Evolutionary conservation across 805 yeast species (phyloP).

Genomic region (Debaryomyces prosopidis): DNA sequence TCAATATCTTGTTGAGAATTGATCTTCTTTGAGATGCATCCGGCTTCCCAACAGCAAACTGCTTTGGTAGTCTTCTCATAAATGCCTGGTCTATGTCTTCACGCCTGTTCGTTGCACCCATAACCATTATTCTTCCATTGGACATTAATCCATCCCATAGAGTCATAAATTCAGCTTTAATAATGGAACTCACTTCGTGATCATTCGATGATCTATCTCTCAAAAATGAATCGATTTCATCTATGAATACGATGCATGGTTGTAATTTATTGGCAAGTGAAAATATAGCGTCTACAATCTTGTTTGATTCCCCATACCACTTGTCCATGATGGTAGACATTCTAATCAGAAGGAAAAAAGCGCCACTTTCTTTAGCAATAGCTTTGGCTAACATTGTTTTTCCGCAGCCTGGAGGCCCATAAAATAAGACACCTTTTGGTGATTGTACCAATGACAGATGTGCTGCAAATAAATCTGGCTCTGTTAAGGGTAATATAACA

Average conservation of each 20-base stretch:
- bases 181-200: constrained; percentile 92
- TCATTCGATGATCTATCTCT: constrained; percentile 82
- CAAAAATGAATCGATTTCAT: constrained; percentile 92
- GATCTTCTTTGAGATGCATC: constrained; percentile 62
- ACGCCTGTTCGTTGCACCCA: constrained; percentile 95
- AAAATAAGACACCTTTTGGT: constrained; percentile 89
- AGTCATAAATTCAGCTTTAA: constrained; percentile 97
- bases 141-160: constrained; percentile 90
- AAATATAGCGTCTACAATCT: constrained; percentile 89
- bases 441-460: constrained; percentile 75
- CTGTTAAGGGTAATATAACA: constrained; percentile 77
- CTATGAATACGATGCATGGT: constrained; percentile 94
- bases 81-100: constrained; percentile 91
- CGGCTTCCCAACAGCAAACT: constrained; percentile 79
- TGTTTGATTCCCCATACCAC: constrained; percentile 97
- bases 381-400: constrained; percentile 98
- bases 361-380: constrained; percentile 86
- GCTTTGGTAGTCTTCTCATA: constrained; percentile 88
- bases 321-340: constrained; percentile 96
- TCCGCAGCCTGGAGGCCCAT: constrained; percentile 98
- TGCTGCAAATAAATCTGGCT: constrained; percentile 72
- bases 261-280: constrained; percentile 85
- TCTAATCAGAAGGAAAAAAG: constrained; percentile 85
- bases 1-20: constrained; percentile 68
- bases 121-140: constrained; percentile 77